Percentiles rank a stretch among this genome's conserved stretches.
Evolutionary conservation across 345 rosid genomes (phyloP).

Genomic region (Viola odorata): DNA sequence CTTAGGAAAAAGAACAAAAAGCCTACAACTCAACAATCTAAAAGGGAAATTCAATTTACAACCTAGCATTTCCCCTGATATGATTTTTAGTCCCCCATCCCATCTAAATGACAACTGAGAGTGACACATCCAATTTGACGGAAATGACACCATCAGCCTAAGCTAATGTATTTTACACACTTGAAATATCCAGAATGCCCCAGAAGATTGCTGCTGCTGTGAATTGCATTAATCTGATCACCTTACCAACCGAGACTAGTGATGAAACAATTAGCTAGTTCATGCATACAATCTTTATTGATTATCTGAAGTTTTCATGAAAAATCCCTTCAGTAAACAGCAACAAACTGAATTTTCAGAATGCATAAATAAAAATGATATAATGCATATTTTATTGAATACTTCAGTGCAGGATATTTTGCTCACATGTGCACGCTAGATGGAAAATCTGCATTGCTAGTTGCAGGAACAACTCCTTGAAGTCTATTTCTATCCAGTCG

Average conservation of each 20-base stretch:
- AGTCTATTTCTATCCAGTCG: slow-evolving; percentile 79
- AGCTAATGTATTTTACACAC: no score
- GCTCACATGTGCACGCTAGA: slow-evolving; percentile 44
- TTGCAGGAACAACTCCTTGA: slow-evolving; percentile 73
- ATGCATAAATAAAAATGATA: not conserved
- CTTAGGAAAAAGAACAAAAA: slow-evolving; percentile 1
- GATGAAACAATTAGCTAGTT: not conserved
- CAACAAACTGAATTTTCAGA: no score
- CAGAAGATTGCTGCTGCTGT: not conserved
- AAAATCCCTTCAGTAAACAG: not conserved
- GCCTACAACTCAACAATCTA: no score
- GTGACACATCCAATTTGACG: no score
- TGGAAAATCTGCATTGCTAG: slow-evolving; percentile 25
- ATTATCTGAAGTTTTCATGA: not conserved
- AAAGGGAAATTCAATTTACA: no score
- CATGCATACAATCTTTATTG: not conserved
- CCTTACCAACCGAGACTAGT: no score
- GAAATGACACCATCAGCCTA: no score
- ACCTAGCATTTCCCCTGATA: no score
- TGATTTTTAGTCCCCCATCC: no score
- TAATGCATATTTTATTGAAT: not conserved
- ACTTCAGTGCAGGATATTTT: not conserved
- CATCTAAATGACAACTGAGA: no score
- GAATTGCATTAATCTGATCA: no score
- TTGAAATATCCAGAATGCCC: no score